Evolutionary conservation across 805 yeast genomes (phyloP).

Genomic region (Wickerhamomyces sydowiorum): DNA sequence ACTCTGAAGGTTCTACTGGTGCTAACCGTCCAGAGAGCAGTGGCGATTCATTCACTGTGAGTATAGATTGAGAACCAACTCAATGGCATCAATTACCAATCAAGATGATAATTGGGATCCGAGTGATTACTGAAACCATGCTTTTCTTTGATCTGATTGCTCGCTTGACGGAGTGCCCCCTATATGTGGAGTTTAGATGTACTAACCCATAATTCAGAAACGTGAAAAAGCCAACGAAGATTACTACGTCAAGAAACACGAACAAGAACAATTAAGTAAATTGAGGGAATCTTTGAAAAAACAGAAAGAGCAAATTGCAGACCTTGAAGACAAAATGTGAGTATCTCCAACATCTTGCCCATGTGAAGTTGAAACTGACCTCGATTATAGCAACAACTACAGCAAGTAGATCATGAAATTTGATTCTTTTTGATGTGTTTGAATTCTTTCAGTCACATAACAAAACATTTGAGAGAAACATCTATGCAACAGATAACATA

Average conservation of each 20-base stretch:
- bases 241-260: constrained; percentile 79
- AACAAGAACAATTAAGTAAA: constrained; percentile 77
- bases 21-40: constrained; percentile 48
- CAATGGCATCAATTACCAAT: constrained; percentile 1
- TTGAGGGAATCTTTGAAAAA: constrained; percentile 72
- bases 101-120: too few species aligned
- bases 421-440: too few species aligned
- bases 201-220: constrained; percentile 36
- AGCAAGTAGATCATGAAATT: background rate
- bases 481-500: too few species aligned
- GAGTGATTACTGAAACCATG: too few species aligned
- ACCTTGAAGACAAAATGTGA: constrained; percentile 39
- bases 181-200: background rate
- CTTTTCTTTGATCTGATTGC: too few species aligned
- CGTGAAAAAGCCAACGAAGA: constrained; percentile 94
- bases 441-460: too few species aligned
- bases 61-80: constrained; percentile 23
- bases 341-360: too few species aligned
- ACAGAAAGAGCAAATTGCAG: constrained; percentile 59
- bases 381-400: background rate
- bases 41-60: constrained; percentile 55
- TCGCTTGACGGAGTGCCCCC: too few species aligned
- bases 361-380: background rate
- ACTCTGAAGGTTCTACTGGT: constrained; percentile 58
- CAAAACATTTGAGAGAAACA: too few species aligned